These are phyloP conservation scores for Cystoderma amianthinum DNA, from an alignment of 768 basidiomycete species.

Conservation along the genomic window DNA sequence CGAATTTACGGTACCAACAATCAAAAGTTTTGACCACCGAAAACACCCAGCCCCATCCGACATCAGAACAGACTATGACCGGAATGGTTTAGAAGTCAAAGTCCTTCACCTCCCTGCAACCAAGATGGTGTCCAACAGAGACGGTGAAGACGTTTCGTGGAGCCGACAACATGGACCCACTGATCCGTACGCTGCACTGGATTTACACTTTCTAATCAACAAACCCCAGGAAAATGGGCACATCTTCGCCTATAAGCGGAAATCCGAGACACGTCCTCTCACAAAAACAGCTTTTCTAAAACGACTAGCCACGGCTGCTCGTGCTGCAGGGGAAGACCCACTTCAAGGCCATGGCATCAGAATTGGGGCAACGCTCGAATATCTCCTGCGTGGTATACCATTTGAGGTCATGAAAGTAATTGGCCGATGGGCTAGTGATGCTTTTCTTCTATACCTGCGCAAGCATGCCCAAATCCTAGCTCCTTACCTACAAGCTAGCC, in stretches of 20 bases:
- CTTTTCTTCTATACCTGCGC: too few relatives aligned
- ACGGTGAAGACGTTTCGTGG: conserved; percentile 22
- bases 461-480: too few relatives aligned
- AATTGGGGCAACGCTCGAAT: conserved; percentile 21
- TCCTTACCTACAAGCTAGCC: too few relatives aligned
- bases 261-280: conserved; percentile 7
- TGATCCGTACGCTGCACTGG: conserved; percentile 13
- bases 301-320: conserved; percentile 6
- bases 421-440: conserved; percentile 22
- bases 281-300: conserved; percentile 15
- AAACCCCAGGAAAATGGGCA: conserved; percentile 11
- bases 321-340: conserved; percentile 1
- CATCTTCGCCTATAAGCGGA: conserved; percentile 23
- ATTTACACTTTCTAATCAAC: conserved; percentile 24
- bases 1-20: conserved; percentile 27
- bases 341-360: conserved; percentile 18
- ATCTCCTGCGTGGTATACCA: conserved; percentile 21
- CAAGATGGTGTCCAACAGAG: neutral
- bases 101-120: conserved; percentile 13
- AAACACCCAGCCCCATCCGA: conserved; percentile 19
- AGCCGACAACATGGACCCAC: conserved; percentile 14
- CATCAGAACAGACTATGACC: conserved; percentile 9
- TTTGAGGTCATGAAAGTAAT: conserved; percentile 24
- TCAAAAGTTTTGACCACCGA: conserved; percentile 19
- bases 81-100: conserved; percentile 16